A percentile compares a stretch with the other conserved stretches of the same genome.
Evolutionary conservation across 1,139 yeast species (phyloP).

Genomic region (Nakaseomyces glabratus): DNA sequence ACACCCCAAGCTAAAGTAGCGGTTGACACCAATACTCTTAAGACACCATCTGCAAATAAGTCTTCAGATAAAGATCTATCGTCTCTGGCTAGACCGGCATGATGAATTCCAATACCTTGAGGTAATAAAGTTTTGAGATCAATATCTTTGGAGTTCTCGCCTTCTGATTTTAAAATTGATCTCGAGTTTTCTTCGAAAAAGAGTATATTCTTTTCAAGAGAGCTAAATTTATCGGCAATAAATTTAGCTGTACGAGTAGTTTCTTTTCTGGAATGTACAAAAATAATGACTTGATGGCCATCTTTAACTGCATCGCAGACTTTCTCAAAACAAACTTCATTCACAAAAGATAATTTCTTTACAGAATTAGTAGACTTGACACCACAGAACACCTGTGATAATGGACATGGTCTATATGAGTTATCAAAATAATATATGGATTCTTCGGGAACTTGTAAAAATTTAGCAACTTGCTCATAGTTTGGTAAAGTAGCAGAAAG

Average conservation of each 20-base stretch:
- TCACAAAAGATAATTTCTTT: conserved; percentile 73
- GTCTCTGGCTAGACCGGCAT: conserved; percentile 73
- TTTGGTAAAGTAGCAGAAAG: conserved; percentile 93
- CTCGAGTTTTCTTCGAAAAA: conserved; percentile 48
- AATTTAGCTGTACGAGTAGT: conserved; percentile 77
- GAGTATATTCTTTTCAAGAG: conserved; percentile 48
- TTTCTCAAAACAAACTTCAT: conserved; percentile 85
- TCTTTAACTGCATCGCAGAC: conserved; percentile 55
- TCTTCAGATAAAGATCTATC: conserved; percentile 80
- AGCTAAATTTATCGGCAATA: conserved; percentile 52
- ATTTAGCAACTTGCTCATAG: conserved; percentile 76
- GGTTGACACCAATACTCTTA: conserved; percentile 79
- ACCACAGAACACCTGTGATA: conserved; percentile 82
- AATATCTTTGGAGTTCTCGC: conserved; percentile 45
- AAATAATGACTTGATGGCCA: conserved; percentile 67
- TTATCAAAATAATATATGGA: conserved; percentile 67
- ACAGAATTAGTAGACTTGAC: conserved; percentile 78
- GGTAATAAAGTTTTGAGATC: conserved; percentile 55
- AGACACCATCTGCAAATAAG: conserved; percentile 76
- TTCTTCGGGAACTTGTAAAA: conserved; percentile 55
- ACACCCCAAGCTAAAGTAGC: conserved; percentile 99
- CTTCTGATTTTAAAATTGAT: conserved; percentile 57
- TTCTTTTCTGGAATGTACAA: conserved; percentile 91
- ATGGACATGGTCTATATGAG: conserved; percentile 82
- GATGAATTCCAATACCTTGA: conserved; percentile 83